A percentile compares a stretch with the other conserved stretches of the same genome.
Conservation (phyloP, 192 early-diverging fungal genomes). For the Dissophora ornata region DNA sequence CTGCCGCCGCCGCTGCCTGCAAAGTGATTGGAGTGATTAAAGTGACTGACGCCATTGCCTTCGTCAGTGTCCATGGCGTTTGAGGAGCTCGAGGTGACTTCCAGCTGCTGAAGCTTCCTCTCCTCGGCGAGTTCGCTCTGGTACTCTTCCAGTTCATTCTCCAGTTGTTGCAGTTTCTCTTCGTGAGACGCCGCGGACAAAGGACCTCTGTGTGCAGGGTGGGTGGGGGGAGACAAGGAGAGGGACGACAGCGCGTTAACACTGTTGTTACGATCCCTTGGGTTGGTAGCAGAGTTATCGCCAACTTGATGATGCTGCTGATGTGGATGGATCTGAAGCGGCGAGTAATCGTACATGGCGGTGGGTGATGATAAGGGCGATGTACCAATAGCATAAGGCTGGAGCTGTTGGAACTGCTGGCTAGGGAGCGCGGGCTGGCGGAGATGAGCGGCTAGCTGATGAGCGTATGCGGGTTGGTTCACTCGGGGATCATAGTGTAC, state of each 20-base stretch:
- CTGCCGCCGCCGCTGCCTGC: not conserved
- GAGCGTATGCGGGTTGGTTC: constrained; percentile 13
- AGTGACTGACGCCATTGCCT: too few relatives aligned
- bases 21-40: too few relatives aligned
- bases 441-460: constrained; percentile 4
- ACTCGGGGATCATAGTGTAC: constrained; percentile 9
- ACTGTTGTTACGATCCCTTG: too few relatives aligned
- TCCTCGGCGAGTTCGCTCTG: constrained; percentile 29
- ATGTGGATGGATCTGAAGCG: constrained; percentile 9
- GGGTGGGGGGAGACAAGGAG: too few relatives aligned
- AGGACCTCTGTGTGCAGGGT: too few relatives aligned
- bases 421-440: constrained; percentile 8
- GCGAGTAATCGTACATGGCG: constrained; percentile 4
- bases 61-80: constrained; percentile 17
- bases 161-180: constrained; percentile 34
- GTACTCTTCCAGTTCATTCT: constrained; percentile 39
- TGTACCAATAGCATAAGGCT: constrained; percentile 1
- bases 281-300: not conserved
- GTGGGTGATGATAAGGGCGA: constrained; percentile 13
- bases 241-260: too few relatives aligned
- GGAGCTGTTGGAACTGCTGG: constrained; percentile 21
- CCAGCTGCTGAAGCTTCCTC: not conserved
- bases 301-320: not conserved
- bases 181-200: constrained; percentile 17
- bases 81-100: not conserved